These are phyloP conservation scores for Syncephalastrum monosporum DNA, from an alignment of 371 early-diverging fungal genomes.

Conservation along the genomic window DNA sequence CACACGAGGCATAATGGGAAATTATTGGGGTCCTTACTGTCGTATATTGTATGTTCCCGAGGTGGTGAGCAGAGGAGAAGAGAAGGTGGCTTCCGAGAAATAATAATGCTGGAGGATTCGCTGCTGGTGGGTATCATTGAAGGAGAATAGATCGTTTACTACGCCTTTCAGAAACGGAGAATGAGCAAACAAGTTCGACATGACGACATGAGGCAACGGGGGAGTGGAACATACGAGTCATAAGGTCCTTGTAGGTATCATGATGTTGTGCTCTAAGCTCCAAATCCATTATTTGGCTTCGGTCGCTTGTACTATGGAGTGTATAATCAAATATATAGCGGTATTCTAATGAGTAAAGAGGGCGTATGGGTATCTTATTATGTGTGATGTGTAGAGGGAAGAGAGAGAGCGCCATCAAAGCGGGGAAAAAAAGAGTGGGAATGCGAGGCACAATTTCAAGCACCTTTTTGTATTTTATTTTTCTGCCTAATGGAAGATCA, in stretches of 20 bases:
- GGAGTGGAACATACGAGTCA: slow-evolving; percentile 2
- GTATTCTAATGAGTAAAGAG: too few relatives aligned
- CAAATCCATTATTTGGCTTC: slow-evolving; percentile 7
- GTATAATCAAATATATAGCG: too few relatives aligned
- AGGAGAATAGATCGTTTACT: slow-evolving; percentile 20
- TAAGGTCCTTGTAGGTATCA: slow-evolving; percentile 11
- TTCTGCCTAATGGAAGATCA: too few relatives aligned
- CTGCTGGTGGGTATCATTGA: slow-evolving; percentile 16
- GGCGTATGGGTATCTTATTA: too few relatives aligned
- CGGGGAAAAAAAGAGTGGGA: too few relatives aligned
- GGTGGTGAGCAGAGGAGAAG: slow-evolving; percentile 19
- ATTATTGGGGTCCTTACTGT: slow-evolving; percentile 14
- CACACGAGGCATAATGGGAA: not conserved
- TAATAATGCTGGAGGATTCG: slow-evolving; percentile 20
- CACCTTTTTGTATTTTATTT: too few relatives aligned
- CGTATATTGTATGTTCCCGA: slow-evolving; percentile 17
- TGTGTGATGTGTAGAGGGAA: too few relatives aligned
- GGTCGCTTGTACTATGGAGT: too few relatives aligned
- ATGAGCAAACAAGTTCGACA: not conserved
- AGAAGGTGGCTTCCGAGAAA: slow-evolving; percentile 21
- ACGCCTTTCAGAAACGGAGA: slow-evolving; percentile 8
- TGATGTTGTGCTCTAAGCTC: slow-evolving; percentile 5
- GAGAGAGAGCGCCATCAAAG: too few relatives aligned
- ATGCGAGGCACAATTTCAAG: too few relatives aligned
- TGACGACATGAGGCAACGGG: not conserved